Percentiles rank a stretch among this genome's conserved stretches.
These are phyloP conservation scores for Begonia masoniana DNA, from an alignment of 306 rosid species.

Conservation along the genomic window DNA sequence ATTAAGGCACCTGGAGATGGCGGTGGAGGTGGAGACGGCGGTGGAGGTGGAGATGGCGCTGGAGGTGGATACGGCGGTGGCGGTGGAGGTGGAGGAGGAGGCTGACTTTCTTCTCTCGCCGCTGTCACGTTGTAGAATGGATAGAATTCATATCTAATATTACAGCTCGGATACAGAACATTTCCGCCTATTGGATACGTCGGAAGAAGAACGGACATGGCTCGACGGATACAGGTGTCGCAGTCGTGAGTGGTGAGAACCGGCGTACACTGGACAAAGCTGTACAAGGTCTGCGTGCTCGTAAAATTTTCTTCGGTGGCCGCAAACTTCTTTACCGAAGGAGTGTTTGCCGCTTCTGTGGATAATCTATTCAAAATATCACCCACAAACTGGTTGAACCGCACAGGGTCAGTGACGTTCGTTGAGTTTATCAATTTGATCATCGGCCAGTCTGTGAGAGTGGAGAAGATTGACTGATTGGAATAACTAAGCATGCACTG, in stretches of 20 bases:
- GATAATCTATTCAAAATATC: background rate
- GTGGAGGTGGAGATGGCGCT: too few relatives aligned
- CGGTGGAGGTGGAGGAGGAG: background rate
- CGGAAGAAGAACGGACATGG: slow-evolving; percentile 1
- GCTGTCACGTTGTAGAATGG: too few relatives aligned
- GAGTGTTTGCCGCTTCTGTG: background rate
- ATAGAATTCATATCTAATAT: too few relatives aligned
- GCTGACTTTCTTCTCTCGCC: too few relatives aligned
- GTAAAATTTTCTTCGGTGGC: background rate
- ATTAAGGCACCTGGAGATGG: too few relatives aligned
- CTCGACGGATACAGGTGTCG: background rate
- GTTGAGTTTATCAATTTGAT: rapidly evolving
- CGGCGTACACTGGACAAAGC: slow-evolving; percentile 15
- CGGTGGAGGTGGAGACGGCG: too few relatives aligned
- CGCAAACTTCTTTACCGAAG: slow-evolving; percentile 5
- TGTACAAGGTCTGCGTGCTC: background rate
- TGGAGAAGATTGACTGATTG: slow-evolving; percentile 9
- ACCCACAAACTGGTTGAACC: slow-evolving; percentile 1
- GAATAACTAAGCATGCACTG: slow-evolving; percentile 19
- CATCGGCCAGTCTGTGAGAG: rapidly evolving
- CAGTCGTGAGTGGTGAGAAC: slow-evolving; percentile 12
- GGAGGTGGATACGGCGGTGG: background rate
- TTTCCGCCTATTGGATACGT: slow-evolving; percentile 6
- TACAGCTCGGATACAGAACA: slow-evolving; percentile 18
- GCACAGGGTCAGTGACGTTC: background rate